phyloP scores from a whole-genome alignment of 441 rosid species.

The Adansonia rubrostipa region DNA sequence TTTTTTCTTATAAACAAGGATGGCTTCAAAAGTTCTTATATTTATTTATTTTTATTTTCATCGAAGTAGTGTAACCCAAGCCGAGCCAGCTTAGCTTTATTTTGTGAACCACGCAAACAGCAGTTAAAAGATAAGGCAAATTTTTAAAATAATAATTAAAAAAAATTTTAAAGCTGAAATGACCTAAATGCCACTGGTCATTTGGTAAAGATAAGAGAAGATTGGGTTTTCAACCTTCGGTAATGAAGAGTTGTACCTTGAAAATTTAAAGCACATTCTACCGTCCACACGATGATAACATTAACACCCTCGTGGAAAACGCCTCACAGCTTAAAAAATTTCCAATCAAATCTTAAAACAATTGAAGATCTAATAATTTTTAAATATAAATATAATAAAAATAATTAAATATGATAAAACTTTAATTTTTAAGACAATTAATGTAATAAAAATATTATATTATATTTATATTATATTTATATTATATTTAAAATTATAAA shows the following conservation, averaged over 20 bases:
- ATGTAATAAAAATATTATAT: too few species aligned
- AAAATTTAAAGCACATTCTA: constrained; percentile 11
- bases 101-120: constrained; percentile 17
- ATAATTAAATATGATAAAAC: too few species aligned
- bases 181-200: constrained; percentile 49
- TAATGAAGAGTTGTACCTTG: constrained; percentile 21
- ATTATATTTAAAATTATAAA: too few species aligned
- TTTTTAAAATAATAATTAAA: neutral
- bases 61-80: neutral
- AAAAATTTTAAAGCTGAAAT: constrained; percentile 38
- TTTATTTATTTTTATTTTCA: neutral
- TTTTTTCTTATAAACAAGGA: constrained; percentile 8
- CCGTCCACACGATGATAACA: neutral
- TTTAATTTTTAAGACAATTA: too few species aligned
- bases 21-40: neutral
- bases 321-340: constrained; percentile 26
- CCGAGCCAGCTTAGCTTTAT: neutral
- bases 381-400: too few species aligned
- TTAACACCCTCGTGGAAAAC: constrained; percentile 27
- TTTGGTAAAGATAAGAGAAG: constrained; percentile 27
- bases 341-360: neutral
- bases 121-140: constrained; percentile 17
- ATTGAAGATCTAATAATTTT: too few species aligned
- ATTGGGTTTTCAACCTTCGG: constrained; percentile 28
- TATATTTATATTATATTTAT: too few species aligned